Evolutionary conservation across 1,284 basidiomycete genomes (phyloP), one percentile per base, ranked within the genome.

Genomic region (Cutaneotrichosporon curvatum): DNA sequence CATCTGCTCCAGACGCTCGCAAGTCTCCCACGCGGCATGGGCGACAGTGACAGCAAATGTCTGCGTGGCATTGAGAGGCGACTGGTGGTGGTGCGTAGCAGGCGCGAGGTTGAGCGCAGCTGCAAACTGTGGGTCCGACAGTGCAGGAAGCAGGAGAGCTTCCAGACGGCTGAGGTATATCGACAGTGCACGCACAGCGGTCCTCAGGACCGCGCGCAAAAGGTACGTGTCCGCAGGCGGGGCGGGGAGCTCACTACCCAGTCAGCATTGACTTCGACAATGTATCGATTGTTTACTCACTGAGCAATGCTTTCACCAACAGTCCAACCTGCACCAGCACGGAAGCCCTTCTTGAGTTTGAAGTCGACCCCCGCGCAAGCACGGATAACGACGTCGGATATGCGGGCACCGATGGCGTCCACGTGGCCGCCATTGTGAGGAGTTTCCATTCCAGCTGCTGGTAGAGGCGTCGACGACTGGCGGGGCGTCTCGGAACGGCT

Each of bases 1-100:
- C 9, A 67, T 63, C 48, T 69, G 62, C 56, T 72, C 68, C 8
- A 73, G 57, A 12, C 63, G 61, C 47, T 72, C 67, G 53, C 71
- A 71, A 1, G 69, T 66, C 55, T 73, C 71, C 68, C 71, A 72
- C 1, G 71, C 70, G 8, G 69, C 57, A 38, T 73, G 72, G 9
- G 71, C 70, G 37, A 73, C 59, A 7, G 65, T 63, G 20, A 73
- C 51, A 5, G 65, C 66, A 47, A 65, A 73, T 32, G 60, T 55
- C 44, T 73, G 72, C 4, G 63, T 56, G 0, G 67, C 52, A 50
- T 73, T 73, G 53, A 73, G 65, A 1, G 67, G 63, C 39, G 60
- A 51, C 2, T 58, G 31, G 20, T 54, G 38, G 25, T 28, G 25
- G 2, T 56, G 39, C 15, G 53, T 40, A 3, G 57, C 28, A 2